Evolutionary conservation across 140 eudicot genomes (phyloP).

Genomic region (Bidens hawaiensis): DNA sequence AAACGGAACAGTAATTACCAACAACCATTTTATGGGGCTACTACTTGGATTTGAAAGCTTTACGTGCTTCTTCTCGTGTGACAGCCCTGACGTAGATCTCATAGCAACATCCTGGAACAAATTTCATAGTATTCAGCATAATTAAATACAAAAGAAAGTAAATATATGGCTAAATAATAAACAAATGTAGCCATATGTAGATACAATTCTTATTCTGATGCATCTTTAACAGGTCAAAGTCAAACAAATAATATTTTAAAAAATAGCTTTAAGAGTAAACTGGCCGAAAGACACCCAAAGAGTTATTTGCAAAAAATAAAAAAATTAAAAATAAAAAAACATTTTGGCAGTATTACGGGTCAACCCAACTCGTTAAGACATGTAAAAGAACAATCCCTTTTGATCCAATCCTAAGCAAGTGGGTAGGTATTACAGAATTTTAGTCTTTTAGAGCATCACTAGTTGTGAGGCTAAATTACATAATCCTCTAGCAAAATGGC

Average conservation of each 20-base stretch:
- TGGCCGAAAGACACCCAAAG: background rate
- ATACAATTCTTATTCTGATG: background rate
- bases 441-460: background rate
- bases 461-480: background rate
- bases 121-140: background rate
- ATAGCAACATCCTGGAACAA: constrained; percentile 72
- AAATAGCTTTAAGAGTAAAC: background rate
- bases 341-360: background rate
- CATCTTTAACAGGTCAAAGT: too few species aligned
- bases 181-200: constrained; percentile 2
- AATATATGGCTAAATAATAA: background rate
- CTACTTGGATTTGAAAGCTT: constrained; percentile 37
- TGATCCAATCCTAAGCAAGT: background rate
- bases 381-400: background rate
- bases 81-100: constrained; percentile 69
- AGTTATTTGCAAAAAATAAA: background rate
- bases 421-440: background rate
- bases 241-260: too few species aligned
- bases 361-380: background rate
- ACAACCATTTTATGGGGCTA: constrained; percentile 17
- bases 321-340: too few species aligned
- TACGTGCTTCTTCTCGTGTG: constrained; percentile 68
- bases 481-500: background rate
- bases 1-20: background rate
- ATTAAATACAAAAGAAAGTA: background rate